Base-by-base conservation (phyloP, 176 grass and related monocot species). In the Hyparrhenia diplandra region DNA sequence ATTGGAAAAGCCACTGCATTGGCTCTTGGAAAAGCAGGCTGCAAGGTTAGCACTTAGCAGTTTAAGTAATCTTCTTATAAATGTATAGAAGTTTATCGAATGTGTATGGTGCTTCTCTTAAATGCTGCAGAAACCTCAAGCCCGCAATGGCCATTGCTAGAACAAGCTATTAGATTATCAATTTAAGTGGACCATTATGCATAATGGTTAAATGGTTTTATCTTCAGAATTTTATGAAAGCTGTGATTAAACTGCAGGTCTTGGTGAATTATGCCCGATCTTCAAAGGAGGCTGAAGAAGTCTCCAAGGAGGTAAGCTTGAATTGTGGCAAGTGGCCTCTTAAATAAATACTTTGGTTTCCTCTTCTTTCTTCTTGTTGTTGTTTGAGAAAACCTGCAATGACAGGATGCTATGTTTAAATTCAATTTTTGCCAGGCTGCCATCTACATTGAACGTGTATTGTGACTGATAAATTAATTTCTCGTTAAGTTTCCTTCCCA, bases 191-290 rank as follows among this genome's bases (percentile, higher is more conserved):
- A 57, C 9, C 51, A 57, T 59, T 43, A 62, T 66, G 75, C 37
- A 64, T 45, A 64, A 45, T 43, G 3, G 14, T 30, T 30, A 76
- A 16, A 58, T 41, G 17, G 4, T 32, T 73, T 62, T 62, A 41
- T 78, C 9, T 5, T 34, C 3, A 27, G 43, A 23, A 3, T 49
- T 7, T 61, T 71, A 71, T 16, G 55, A 78, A 71, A 29, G 31
- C 8, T 32, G 20, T 51, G 16, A 42, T 68, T 69, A 23, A 57
- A 18, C 43, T 90, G 59, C 74, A 99, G 96, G 92, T 99, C 34
- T 90, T 99, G 70, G 92, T 99, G 75, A 99, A 99, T 81, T 99
- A 95, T 67, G 96, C 96, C 17, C 90, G 96, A 20, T 99, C 96
- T 29, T 88, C 92, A 65, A 95, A 93, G 80, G 96, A 99, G 86